Conservation (phyloP, 208 protist genomes). For the Crithidia sp. region DNA sequence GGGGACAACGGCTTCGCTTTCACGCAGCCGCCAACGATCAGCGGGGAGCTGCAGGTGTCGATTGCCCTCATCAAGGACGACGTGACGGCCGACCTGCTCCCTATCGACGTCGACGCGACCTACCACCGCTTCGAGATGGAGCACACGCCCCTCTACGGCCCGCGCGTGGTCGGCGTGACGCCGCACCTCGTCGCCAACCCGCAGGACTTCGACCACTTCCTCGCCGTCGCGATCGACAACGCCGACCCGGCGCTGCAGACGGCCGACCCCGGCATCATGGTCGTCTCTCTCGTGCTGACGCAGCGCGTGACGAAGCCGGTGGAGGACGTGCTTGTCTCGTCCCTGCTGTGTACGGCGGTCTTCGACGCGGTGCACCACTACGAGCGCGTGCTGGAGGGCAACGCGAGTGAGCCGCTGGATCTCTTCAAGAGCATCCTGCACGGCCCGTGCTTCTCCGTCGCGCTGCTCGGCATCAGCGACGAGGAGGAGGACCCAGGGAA, state of each 20-base stretch:
- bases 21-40: conserved; percentile 26
- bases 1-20: conserved; percentile 19
- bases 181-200: conserved; percentile 53
- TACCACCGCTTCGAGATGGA: conserved; percentile 75
- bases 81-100: conserved; percentile 69
- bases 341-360: conserved; percentile 68
- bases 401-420: conserved; percentile 56
- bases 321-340: conserved; percentile 73
- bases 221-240: conserved; percentile 70
- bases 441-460: conserved; percentile 58
- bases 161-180: conserved; percentile 49
- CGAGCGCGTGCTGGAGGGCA: conserved; percentile 44
- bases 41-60: conserved; percentile 69
- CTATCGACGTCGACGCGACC: conserved; percentile 49
- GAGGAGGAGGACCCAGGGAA: conserved; percentile 64
- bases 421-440: conserved; percentile 67
- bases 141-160: conserved; percentile 56
- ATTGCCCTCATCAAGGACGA: conserved; percentile 81
- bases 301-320: conserved; percentile 46
- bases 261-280: conserved; percentile 79
- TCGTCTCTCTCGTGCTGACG: conserved; percentile 62
- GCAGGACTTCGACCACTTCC: conserved; percentile 71
- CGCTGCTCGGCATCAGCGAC: conserved; percentile 69
- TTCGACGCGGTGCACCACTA: conserved; percentile 83
- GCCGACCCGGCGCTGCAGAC: conserved; percentile 70